Conservation (phyloP, 257 asterid species). For the Linderniella brevidens region DNA sequence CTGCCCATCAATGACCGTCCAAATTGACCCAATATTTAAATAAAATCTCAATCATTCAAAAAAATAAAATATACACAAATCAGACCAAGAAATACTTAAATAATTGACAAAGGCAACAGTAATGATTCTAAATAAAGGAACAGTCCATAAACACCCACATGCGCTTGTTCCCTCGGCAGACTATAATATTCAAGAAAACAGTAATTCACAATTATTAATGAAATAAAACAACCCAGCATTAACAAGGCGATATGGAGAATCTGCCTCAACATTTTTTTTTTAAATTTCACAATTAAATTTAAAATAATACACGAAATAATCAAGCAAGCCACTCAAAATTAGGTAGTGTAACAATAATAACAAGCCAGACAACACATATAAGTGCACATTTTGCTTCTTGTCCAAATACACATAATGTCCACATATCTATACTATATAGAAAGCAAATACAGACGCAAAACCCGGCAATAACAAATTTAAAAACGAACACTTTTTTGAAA, state of each 20-base stretch:
- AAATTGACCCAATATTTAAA: slow-evolving; percentile 9
- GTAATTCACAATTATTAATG: slow-evolving; percentile 12
- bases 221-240: slow-evolving; percentile 10
- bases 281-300: too few species aligned
- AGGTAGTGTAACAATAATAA: slow-evolving; percentile 10
- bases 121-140: slow-evolving; percentile 21
- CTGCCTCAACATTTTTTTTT: slow-evolving; percentile 5
- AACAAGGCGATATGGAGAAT: slow-evolving; percentile 37
- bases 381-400: slow-evolving; percentile 38
- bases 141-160: slow-evolving; percentile 55
- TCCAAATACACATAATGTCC: slow-evolving; percentile 34
- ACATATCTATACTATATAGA: slow-evolving; percentile 19
- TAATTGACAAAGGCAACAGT: slow-evolving; percentile 7
- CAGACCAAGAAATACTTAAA: slow-evolving; percentile 10
- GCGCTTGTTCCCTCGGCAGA: slow-evolving; percentile 53
- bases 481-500: slow-evolving; percentile 9
- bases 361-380: slow-evolving; percentile 33
- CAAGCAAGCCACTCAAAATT: slow-evolving; percentile 18
- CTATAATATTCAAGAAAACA: slow-evolving; percentile 22
- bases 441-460: slow-evolving; percentile 34
- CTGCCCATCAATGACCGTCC: slow-evolving; percentile 4
- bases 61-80: background rate
- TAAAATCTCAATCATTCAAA: slow-evolving; percentile 5
- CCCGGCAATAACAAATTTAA: slow-evolving; percentile 8
- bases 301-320: slow-evolving; percentile 11